Percentiles rank a stretch among this genome's conserved stretches.
phyloP scores from a whole-genome alignment of 306 rosid genomes.

The Dryas alaskensis region DNA sequence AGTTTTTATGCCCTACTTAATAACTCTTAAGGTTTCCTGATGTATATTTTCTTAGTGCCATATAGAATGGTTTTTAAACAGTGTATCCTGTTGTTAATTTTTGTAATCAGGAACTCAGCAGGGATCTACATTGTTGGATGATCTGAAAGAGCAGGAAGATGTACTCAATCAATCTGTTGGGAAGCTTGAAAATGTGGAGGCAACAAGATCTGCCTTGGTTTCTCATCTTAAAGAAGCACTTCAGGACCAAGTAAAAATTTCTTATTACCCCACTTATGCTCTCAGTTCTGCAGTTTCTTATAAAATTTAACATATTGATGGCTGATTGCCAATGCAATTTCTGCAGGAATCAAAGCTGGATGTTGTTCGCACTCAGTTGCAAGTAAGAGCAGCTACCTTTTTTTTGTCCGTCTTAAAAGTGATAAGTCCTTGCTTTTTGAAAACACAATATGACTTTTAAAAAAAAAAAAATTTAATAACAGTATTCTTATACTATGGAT shows the following conservation, averaged over 20 bases:
- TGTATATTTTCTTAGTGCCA: not conserved
- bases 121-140: slow-evolving; percentile 55
- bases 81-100: not conserved
- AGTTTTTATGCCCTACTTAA: not conserved
- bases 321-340: slow-evolving; percentile 27
- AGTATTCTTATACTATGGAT: too few species aligned
- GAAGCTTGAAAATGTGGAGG: slow-evolving; percentile 57
- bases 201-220: slow-evolving; percentile 66
- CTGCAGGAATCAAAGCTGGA: slow-evolving; percentile 81
- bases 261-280: slow-evolving; percentile 10
- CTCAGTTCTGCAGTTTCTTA: not conserved
- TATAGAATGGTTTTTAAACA: not conserved
- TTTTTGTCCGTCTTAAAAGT: slow-evolving; percentile 4
- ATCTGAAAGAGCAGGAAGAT: slow-evolving; percentile 66
- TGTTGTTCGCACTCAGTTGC: slow-evolving; percentile 60
- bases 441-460: not conserved
- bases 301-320: slow-evolving; percentile 9
- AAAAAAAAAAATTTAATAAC: too few species aligned
- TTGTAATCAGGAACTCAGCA: slow-evolving; percentile 55
- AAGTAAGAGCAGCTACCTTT: slow-evolving; percentile 46
- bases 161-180: slow-evolving; percentile 53
- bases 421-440: not conserved
- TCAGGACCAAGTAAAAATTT: slow-evolving; percentile 64
- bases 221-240: slow-evolving; percentile 73
- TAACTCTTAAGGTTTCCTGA: not conserved